Conservation (phyloP, 1,139 yeast genomes). For the Scheffersomyces cryptocercus region DNA sequence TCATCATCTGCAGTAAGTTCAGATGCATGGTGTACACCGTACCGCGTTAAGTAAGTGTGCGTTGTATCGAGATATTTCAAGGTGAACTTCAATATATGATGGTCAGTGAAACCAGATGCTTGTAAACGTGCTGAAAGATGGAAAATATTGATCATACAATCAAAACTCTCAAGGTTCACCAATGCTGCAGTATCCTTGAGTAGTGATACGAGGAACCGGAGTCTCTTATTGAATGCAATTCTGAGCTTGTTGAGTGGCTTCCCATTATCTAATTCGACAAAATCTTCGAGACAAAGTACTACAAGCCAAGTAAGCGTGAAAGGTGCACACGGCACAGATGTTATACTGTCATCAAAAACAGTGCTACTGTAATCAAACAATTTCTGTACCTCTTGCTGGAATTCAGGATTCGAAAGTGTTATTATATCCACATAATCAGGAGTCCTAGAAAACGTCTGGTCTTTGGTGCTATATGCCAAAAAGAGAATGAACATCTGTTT, state of each 20-base stretch:
- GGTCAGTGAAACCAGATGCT: constrained; percentile 19
- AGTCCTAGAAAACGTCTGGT: constrained; percentile 62
- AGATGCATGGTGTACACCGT: constrained; percentile 3
- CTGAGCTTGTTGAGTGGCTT: constrained; percentile 25
- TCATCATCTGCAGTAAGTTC: constrained; percentile 8
- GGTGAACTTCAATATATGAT: constrained; percentile 49
- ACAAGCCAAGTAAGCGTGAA: constrained; percentile 39
- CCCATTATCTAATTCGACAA: constrained; percentile 30
- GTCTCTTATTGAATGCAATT: constrained; percentile 36
- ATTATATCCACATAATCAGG: constrained; percentile 41
- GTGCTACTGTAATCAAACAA: constrained; percentile 35
- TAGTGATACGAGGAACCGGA: constrained; percentile 32
- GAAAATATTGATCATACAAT: constrained; percentile 43
- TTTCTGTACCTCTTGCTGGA: constrained; percentile 26
- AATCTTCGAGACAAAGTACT: constrained; percentile 38
- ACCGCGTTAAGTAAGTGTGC: constrained; percentile 24
- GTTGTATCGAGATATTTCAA: constrained; percentile 38
- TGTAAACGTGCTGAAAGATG: constrained; percentile 43
- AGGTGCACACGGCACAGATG: constrained; percentile 21
- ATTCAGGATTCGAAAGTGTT: constrained; percentile 27
- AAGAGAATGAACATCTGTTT: constrained; percentile 53
- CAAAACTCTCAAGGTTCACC: constrained; percentile 43
- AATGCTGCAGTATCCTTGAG: constrained; percentile 35
- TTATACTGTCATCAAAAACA: constrained; percentile 33
- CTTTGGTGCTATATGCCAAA: constrained; percentile 48